Conservation (phyloP, 83 land plant genomes). For the Picea abies region DNA sequence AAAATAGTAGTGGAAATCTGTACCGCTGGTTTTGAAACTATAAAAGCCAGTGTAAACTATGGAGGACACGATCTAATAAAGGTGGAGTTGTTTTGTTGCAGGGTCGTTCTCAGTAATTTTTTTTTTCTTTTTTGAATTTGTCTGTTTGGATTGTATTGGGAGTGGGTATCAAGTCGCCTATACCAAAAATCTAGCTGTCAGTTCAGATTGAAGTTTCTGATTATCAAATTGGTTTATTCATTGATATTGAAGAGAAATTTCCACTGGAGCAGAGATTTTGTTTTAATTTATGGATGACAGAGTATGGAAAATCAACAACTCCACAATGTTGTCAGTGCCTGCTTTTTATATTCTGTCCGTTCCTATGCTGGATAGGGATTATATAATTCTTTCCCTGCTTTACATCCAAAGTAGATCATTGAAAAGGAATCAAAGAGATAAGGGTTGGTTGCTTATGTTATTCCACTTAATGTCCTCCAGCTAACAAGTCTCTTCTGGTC, state of each 20-base stretch:
- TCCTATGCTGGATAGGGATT: background rate
- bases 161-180: background rate
- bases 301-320: slow-evolving; percentile 1
- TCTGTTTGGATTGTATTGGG: background rate
- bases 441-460: too few relatives aligned
- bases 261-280: background rate
- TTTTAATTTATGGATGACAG: background rate
- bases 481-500: too few relatives aligned
- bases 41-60: too few relatives aligned
- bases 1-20: too few relatives aligned
- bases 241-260: background rate
- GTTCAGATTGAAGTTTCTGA: background rate
- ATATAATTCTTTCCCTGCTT: background rate
- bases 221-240: background rate
- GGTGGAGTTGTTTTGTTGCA: background rate
- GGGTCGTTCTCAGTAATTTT: background rate
- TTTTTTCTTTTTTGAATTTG: background rate
- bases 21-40: too few relatives aligned
- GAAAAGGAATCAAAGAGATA: too few relatives aligned
- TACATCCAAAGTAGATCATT: too few relatives aligned
- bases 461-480: too few relatives aligned
- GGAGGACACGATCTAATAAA: background rate
- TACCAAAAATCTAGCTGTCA: too few relatives aligned
- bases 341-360: slow-evolving; percentile 4
- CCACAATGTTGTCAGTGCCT: slow-evolving; percentile 10